Conservation (phyloP, 345 rosid species). For the Gossypium rotundifolium region DNA sequence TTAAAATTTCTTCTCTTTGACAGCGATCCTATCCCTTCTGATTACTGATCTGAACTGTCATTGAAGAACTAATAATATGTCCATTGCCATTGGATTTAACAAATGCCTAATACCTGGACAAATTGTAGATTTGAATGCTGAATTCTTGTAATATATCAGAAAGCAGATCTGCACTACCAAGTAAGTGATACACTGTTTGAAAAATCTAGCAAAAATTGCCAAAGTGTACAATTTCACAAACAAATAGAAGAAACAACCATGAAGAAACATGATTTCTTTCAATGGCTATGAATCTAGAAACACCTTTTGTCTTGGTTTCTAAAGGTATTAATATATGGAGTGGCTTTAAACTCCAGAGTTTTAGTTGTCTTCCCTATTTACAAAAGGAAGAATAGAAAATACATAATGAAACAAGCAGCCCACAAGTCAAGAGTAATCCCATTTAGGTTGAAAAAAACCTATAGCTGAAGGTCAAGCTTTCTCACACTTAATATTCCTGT, state of each 20-base stretch:
- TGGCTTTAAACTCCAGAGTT: slow-evolving; percentile 11
- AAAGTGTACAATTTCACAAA: neutral
- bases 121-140: neutral
- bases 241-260: neutral
- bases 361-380: slow-evolving; percentile 20
- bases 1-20: neutral
- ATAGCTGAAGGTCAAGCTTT: slow-evolving; percentile 13
- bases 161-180: neutral
- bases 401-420: slow-evolving; percentile 5
- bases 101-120: neutral
- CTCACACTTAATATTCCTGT: slow-evolving; percentile 7
- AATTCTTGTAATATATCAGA: neutral
- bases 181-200: neutral
- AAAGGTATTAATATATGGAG: slow-evolving; percentile 11
- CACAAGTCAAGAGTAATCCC: neutral
- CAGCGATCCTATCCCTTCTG: neutral
- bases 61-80: neutral
- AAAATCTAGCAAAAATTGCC: neutral
- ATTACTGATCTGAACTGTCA: neutral
- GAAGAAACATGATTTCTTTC: slow-evolving; percentile 9
- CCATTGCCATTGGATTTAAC: neutral
- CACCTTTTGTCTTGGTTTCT: slow-evolving; percentile 9
- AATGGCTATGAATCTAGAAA: slow-evolving; percentile 17
- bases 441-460: slow-evolving; percentile 1
- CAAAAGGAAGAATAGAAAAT: slow-evolving; percentile 18